Evolutionary conservation across 345 rosid genomes (phyloP).

Genomic region (Salix viminalis): DNA sequence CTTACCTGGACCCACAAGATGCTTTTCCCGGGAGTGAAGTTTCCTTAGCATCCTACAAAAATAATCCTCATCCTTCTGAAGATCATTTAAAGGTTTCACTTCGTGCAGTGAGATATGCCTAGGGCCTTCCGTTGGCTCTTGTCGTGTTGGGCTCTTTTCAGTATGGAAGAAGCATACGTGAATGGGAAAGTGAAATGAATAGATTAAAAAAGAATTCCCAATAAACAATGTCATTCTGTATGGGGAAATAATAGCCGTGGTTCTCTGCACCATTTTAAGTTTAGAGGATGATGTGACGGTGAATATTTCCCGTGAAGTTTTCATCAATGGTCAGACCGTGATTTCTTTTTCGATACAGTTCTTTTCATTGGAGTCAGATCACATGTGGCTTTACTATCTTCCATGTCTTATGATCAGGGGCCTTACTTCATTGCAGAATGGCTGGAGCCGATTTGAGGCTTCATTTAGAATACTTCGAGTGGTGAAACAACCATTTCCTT

Average conservation of each 20-base stretch:
- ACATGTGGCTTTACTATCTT: conserved; percentile 13
- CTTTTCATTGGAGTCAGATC: conserved; percentile 9
- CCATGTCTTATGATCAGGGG: conserved; percentile 6
- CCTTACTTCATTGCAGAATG: conserved; percentile 2
- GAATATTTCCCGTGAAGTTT: conserved; percentile 15
- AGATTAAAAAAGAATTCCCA: neutral
- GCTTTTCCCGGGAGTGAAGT: too few species aligned
- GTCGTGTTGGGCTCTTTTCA: conserved; percentile 18
- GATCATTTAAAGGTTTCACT: neutral
- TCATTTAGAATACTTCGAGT: conserved; percentile 5
- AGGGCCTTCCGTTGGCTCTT: conserved; percentile 18
- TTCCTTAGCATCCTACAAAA: too few species aligned
- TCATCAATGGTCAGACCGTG: conserved; percentile 13
- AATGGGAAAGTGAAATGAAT: conserved; percentile 12
- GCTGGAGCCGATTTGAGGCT: neutral
- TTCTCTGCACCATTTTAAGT: conserved; percentile 14
- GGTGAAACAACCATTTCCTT: too few species aligned
- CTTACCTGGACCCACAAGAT: too few species aligned
- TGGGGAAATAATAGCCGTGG: conserved; percentile 1
- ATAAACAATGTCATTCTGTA: neutral
- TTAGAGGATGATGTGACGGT: conserved; percentile 3
- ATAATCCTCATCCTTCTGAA: neutral
- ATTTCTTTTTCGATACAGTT: conserved; percentile 13
- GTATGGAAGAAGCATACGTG: neutral
- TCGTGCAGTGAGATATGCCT: neutral